Percentiles rank a stretch among this genome's conserved stretches.
Conservation (phyloP, 2,329 filamentous ascomycete genomes). For the Colletotrichum chlorophyti region DNA sequence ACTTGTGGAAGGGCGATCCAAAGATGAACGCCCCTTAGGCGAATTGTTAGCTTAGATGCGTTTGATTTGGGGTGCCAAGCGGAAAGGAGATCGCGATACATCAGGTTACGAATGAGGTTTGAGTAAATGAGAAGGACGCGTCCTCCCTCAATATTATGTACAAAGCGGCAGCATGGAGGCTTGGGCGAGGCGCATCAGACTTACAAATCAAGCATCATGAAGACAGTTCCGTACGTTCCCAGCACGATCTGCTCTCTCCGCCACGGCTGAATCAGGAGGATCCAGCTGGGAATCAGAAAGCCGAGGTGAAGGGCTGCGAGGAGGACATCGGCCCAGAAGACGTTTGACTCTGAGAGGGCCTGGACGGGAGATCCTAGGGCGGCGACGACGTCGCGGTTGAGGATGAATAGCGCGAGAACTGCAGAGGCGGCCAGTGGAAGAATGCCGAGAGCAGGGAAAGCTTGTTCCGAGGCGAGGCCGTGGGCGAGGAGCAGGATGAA, state of each 20-base stretch:
- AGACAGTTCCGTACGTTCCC: constrained; percentile 30
- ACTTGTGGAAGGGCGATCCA: constrained; percentile 40
- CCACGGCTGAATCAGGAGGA: background rate
- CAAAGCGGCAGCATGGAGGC: too few relatives aligned
- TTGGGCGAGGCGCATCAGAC: too few relatives aligned
- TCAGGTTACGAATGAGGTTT: too few relatives aligned
- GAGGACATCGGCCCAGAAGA: constrained; percentile 26
- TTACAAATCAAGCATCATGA: constrained; percentile 31
- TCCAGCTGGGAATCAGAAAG: constrained; percentile 30
- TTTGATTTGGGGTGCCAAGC: too few relatives aligned
- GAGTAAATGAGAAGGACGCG: too few relatives aligned
- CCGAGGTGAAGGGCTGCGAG: constrained; percentile 20
- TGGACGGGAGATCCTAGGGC: constrained; percentile 31
- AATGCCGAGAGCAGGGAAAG: constrained; percentile 30
- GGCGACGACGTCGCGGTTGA: constrained; percentile 29
- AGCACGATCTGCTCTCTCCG: constrained; percentile 17
- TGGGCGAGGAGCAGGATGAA: constrained; percentile 21
- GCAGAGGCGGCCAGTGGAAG: constrained; percentile 28
- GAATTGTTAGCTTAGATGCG: background rate
- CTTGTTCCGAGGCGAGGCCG: constrained; percentile 4
- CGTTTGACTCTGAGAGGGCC: constrained; percentile 22
- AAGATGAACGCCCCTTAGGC: constrained; percentile 7
- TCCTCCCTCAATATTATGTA: too few relatives aligned
- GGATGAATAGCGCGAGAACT: constrained; percentile 17
- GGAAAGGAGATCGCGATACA: too few relatives aligned